Evolutionary conservation across 805 yeast species (phyloP).

Genomic region (Yamadazyma ubonensis): DNA sequence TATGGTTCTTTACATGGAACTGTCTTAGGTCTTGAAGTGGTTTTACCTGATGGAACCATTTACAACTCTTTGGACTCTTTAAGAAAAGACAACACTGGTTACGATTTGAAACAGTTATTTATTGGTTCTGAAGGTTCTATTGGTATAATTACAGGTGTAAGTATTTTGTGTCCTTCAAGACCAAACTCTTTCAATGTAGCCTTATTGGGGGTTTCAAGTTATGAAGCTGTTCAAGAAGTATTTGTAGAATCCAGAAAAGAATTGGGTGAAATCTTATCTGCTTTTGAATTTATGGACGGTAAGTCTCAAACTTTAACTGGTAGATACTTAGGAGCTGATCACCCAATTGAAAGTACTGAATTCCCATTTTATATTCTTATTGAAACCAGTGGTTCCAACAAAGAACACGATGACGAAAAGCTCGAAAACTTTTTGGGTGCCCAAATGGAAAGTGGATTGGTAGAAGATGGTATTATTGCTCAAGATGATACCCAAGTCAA

Average conservation of each 20-base stretch:
- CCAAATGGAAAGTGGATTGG: slow-evolving; percentile 80
- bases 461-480: slow-evolving; percentile 93
- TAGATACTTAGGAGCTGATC: slow-evolving; percentile 54
- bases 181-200: slow-evolving; percentile 87
- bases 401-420: slow-evolving; percentile 90
- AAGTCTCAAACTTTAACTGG: slow-evolving; percentile 65
- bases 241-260: slow-evolving; percentile 77
- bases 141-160: slow-evolving; percentile 87
- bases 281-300: slow-evolving; percentile 91
- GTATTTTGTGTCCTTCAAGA: slow-evolving; percentile 85
- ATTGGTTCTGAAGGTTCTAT: slow-evolving; percentile 94
- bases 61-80: slow-evolving; percentile 77
- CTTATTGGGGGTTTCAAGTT: slow-evolving; percentile 76
- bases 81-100: slow-evolving; percentile 94
- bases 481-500: slow-evolving; percentile 87
- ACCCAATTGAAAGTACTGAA: slow-evolving; percentile 74
- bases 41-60: slow-evolving; percentile 85
- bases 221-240: slow-evolving; percentile 79
- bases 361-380: slow-evolving; percentile 89
- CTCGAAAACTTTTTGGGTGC: slow-evolving; percentile 79
- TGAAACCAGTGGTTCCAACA: slow-evolving; percentile 94
- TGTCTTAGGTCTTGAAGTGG: slow-evolving; percentile 88
- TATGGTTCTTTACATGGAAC: slow-evolving; percentile 93
- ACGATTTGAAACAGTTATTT: slow-evolving; percentile 86
- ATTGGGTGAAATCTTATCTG: slow-evolving; percentile 81